Evolutionary conservation across 1,284 basidiomycete genomes (phyloP), one percentile per base, ranked within the genome.

Genomic region (Ustilago cynodontis): DNA sequence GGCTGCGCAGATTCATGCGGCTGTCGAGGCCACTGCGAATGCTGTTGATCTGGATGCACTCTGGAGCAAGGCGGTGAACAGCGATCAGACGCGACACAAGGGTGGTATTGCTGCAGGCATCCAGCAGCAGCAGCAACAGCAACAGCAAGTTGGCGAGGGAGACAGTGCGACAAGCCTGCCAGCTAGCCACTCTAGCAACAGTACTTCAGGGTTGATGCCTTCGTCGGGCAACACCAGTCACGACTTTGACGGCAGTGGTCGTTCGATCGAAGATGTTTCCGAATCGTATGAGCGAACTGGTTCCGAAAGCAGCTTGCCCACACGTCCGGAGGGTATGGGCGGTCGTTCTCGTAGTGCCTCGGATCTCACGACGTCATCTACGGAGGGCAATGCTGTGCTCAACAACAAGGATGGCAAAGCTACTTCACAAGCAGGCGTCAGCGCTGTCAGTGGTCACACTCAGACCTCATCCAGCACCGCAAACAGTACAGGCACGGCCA

Each of bases 11-110:
- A 73, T 81, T 20, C 64, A 65, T 29, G 51, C 67, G 1, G 59
- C 69, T 13, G 61, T 83, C 26, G 77, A 81, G 16, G 79, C 71
- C 14, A 70, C 72, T 2, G 71, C 59, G 3, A 18, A 50, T 18
- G 74, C 80, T 1, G 56, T 65, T 13, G 82, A 83, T 63, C 55
- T 79, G 43, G 82, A 83, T 51, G 79, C 79, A 20, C 58, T 76
- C 3, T 83, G 82, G 82, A 82, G 80, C 62, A 76, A 68, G 49
- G 54, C 71, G 18, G 70, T 78, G 39, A 75, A 82, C 63, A 80
- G 54, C 51, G 67, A 77, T 31, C 69, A 75, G 57, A 71, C 78
- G 3, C 63, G 65, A 9, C 60, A 64, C 47, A 58, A 53, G 31
- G 64, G 64, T 10, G 54, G 33, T 1, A 52, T 55, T 9, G 57